Base-by-base conservation (phyloP, 1,284 basidiomycete species). In the Marasmius fiardii region DNA sequence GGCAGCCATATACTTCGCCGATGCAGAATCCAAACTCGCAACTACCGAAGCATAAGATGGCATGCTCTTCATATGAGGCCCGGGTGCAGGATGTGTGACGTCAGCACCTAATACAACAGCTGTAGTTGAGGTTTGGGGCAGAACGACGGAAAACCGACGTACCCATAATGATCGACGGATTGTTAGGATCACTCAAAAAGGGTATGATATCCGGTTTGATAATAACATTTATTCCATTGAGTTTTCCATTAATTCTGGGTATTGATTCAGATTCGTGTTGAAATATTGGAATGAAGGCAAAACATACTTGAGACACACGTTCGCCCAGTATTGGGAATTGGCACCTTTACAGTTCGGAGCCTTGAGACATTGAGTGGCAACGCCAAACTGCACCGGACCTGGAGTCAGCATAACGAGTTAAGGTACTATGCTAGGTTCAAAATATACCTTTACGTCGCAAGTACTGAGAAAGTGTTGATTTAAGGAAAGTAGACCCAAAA, bases 101-200 rank as follows among this genome's bases (percentile, higher is more conserved):
- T 92, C 88, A 12, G 88, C 86, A 61, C 86, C 83, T 81, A 56
- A 58, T n/a, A 50, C 48, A 49, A 51, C 18, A 52, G n/a, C n/a
- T 28, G 21, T 39, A 37, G 52, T 55, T 48, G 54, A 43, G 57
- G 51, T 3, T 35, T 33, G 26, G 5, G n/a, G 1, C 7, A 31
- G 10, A 16, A 33, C 16, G 2, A 31, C 12, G 48, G 12, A 0
- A 18, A 41, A 23, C 45, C 23, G 50, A 60, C 53, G 62, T 70
- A 82, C 87, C 88, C 79, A 92, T 86, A 52, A 92, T 82, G n/a
- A 92, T 80, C 1, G 88, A 88, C 1, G 88, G 88, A 61, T 82
- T 81, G 33, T 78, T 72, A 1, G 82, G 79, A 61, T 92, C 88
- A 0, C 81, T 80, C n/a, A 89, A 71, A 14, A 49, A 49, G 0